Evolutionary conservation across 345 rosid genomes (phyloP).

Genomic region (Citrus sp.): DNA sequence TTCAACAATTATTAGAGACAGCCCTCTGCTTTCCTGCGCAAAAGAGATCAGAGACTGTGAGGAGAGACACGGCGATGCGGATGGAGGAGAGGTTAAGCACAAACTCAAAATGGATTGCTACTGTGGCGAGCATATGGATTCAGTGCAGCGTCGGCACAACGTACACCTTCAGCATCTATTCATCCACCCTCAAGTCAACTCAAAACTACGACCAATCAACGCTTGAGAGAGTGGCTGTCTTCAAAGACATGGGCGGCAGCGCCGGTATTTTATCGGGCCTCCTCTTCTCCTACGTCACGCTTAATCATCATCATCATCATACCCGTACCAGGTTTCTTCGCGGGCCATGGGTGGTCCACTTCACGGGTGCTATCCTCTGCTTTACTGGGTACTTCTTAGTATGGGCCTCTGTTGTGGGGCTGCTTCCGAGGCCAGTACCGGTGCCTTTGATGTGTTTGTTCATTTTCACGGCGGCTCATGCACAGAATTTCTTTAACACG

Average conservation of each 20-base stretch:
- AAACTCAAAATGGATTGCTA: constrained; percentile 56
- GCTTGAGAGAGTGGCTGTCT: constrained; percentile 69
- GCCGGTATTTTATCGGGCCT: constrained; percentile 60
- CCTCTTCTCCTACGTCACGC: constrained; percentile 40
- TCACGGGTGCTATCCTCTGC: constrained; percentile 49
- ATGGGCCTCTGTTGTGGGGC: constrained; percentile 60
- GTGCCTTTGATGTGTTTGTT: constrained; percentile 47
- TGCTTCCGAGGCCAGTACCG: constrained; percentile 37
- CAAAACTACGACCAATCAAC: constrained; percentile 70
- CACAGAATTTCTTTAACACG: constrained; percentile 43
- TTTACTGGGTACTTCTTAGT: constrained; percentile 60
- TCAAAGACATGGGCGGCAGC: constrained; percentile 67
- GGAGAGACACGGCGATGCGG: background rate
- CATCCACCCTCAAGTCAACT: constrained; percentile 53
- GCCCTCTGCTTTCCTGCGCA: too few relatives aligned
- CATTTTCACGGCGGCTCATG: constrained; percentile 38
- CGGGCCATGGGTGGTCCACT: constrained; percentile 67
- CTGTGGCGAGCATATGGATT: constrained; percentile 76
- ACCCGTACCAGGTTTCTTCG: background rate
- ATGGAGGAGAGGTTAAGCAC: constrained; percentile 17
- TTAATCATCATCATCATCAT: background rate
- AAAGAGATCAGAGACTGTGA: too few relatives aligned
- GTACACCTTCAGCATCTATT: constrained; percentile 74
- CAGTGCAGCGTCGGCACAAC: constrained; percentile 60
- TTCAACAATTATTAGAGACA: too few relatives aligned